Conservation (phyloP, 768 basidiomycete species). For the Rhodosporidiobolus sp. region DNA sequence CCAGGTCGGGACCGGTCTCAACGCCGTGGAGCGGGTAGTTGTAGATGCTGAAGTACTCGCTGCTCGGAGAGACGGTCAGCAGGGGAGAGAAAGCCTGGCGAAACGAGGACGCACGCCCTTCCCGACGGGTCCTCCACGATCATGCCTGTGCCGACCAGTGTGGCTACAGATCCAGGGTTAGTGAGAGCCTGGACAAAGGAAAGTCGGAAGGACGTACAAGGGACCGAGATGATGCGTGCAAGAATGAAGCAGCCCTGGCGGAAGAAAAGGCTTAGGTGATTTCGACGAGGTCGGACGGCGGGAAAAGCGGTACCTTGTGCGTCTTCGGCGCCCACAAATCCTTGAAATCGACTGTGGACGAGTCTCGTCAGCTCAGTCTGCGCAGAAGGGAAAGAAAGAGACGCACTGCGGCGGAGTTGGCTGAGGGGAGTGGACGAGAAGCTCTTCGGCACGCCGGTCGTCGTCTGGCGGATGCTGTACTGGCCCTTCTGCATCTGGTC, state of each 20-base stretch:
- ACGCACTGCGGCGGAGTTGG: background rate
- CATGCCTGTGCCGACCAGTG: background rate
- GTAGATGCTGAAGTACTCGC: constrained; percentile 5
- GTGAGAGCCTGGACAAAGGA: background rate
- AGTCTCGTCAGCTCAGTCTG: background rate
- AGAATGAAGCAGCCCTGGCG: background rate
- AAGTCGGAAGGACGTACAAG: background rate
- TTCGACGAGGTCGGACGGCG: background rate
- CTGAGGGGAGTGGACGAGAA: background rate
- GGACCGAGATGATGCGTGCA: background rate
- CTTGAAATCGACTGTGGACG: background rate
- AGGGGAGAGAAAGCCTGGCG: no score
- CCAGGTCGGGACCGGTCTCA: constrained; percentile 33
- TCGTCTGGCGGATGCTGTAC: no score
- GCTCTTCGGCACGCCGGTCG: background rate
- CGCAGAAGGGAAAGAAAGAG: background rate
- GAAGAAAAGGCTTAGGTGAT: background rate
- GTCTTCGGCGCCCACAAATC: background rate
- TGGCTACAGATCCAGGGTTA: background rate
- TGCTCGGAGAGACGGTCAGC: no score
- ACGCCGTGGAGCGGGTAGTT: background rate
- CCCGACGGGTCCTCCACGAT: constrained; percentile 7
- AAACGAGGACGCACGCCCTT: background rate
- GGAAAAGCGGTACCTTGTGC: background rate
- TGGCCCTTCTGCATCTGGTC: no score